These are phyloP conservation scores for Calvatia gigantea DNA, from an alignment of 768 basidiomycete species.

Conservation along the genomic window DNA sequence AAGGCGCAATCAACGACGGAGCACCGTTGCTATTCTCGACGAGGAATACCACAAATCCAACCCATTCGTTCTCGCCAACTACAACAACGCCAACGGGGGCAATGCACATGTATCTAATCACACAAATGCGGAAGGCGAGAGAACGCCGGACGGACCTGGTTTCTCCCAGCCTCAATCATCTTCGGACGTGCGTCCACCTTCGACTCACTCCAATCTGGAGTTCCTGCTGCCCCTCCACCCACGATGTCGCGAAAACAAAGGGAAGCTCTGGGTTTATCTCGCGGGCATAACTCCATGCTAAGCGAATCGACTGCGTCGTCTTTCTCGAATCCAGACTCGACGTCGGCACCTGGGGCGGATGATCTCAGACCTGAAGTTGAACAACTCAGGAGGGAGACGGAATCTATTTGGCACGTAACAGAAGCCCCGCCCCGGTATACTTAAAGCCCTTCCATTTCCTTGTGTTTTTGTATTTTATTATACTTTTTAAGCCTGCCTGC, in stretches of 20 bases:
- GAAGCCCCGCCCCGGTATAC: background rate
- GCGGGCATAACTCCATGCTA: background rate
- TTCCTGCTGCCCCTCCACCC: background rate
- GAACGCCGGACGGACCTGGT: background rate
- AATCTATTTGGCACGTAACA: background rate
- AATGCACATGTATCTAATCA: background rate
- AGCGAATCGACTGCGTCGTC: too few relatives aligned
- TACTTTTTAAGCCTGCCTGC: too few relatives aligned
- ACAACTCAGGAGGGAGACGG: slow-evolving; percentile 12
- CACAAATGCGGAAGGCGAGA: background rate
- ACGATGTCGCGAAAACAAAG: background rate
- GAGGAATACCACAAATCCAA: background rate
- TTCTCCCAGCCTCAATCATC: background rate
- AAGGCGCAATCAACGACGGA: background rate
- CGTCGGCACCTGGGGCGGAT: too few relatives aligned
- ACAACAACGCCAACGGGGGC: background rate
- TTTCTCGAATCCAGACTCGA: too few relatives aligned
- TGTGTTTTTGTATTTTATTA: too few relatives aligned
- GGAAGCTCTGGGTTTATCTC: background rate
- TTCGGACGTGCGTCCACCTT: background rate
- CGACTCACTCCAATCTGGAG: background rate
- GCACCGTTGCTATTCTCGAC: too few relatives aligned
- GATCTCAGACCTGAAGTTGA: too few relatives aligned
- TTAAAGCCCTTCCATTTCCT: too few relatives aligned
- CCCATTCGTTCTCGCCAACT: background rate